Base-by-base conservation (phyloP, 257 asterid species). In the Salvia hispanica region DNA sequence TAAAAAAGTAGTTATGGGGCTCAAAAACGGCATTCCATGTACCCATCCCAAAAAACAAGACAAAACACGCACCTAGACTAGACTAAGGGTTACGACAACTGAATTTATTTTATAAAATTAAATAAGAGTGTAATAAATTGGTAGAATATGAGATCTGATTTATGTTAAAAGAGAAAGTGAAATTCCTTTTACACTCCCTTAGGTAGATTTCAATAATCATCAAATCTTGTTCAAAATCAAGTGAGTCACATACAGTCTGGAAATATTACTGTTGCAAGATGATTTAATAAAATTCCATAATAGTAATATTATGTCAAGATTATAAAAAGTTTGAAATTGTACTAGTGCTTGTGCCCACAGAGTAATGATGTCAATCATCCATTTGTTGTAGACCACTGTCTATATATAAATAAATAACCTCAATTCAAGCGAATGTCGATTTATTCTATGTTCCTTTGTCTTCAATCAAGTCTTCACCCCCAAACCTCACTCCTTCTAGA, bases 401-500 rank as follows among this genome's bases (percentile, higher is more conserved):
- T 47, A 36, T 0, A 10, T 34, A 6, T 9, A 18, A 10, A 6
- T 0, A 51, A 6, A 40, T 18, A 39, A 6, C 64, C 55, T 42
- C 45, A 55, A 37, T 18, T 51, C 21, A 65, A 34, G 53, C 63
- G 31, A 42, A 39, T 66, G 44, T 66, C 40, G 21, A 40, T 55
- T 51, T 43, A 11, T 25, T 58, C 56, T 21, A 36, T 45, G 65
- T 37, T 28, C 36, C 59, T 28, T 16, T 62, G 61, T 72, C 62
- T 18, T 31, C 16, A 6, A 31, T 31, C 16, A 6, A 31, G 57
- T 33, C 55, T 57, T 8, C n/a, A 3, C 34, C 48, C 48, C 4
- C 14, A 21, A 63, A 33, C 5, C 62, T 34, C 12, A 16, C 3
- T 53, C 63, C 71, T 76, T 76, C 77, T 76, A 76, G 80, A 71